These are phyloP conservation scores for Pugionium dolabratum DNA, from an alignment of 345 rosid species.

Conservation along the genomic window DNA sequence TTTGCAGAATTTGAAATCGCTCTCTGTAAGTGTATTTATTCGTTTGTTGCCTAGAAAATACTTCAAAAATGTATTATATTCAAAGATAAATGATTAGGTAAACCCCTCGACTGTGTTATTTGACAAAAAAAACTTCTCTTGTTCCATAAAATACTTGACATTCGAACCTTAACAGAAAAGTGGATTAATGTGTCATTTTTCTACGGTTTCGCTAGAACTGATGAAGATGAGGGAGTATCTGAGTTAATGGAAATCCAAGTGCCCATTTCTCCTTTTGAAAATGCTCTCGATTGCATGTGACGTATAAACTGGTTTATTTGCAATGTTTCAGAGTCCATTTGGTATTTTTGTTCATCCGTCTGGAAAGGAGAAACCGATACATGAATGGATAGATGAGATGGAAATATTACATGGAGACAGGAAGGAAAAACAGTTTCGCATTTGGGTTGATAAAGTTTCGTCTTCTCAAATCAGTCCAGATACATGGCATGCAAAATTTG, in stretches of 20 bases:
- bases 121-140: not conserved
- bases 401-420: constrained; percentile 54
- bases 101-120: not conserved
- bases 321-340: constrained; percentile 56
- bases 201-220: not conserved
- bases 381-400: constrained; percentile 52
- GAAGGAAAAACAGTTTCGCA: constrained; percentile 50
- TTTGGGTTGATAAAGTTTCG: constrained; percentile 74
- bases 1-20: constrained; percentile 58
- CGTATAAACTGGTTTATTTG: constrained; percentile 1
- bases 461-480: constrained; percentile 57
- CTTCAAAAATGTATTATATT: not conserved
- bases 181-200: not conserved
- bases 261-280: not conserved
- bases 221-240: constrained; percentile 20
- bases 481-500: constrained; percentile 71
- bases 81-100: not conserved
- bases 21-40: constrained; percentile 54
- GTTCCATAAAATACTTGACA: constrained; percentile 2
- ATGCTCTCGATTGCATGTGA: not conserved
- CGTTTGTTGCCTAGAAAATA: not conserved
- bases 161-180: not conserved
- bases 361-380: constrained; percentile 64
- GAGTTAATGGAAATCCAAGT: not conserved
- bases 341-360: constrained; percentile 67